Evolutionary conservation across 441 rosid genomes (phyloP).

Genomic region (Adansonia madagascariensis): DNA sequence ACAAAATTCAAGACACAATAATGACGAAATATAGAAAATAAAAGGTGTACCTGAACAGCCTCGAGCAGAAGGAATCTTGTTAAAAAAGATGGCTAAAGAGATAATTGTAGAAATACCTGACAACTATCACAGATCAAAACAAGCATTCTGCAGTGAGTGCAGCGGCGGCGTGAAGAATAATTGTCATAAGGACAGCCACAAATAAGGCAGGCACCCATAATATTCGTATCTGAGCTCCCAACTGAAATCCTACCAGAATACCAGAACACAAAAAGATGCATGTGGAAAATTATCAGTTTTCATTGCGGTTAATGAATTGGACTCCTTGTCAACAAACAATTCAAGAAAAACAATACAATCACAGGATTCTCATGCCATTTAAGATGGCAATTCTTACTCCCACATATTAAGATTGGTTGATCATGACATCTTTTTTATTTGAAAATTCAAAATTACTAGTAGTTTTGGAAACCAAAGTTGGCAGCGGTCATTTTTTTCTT

Average conservation of each 20-base stretch:
- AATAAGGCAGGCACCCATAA: conserved; percentile 72
- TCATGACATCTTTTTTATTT: not conserved
- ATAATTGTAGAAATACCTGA: conserved; percentile 45
- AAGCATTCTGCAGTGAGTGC: conserved; percentile 83
- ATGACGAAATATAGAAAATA: conserved; percentile 12
- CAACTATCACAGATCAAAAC: conserved; percentile 83
- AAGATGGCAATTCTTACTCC: not conserved
- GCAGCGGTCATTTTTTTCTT: not conserved
- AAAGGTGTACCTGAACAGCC: conserved; percentile 2
- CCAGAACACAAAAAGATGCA: conserved; percentile 20
- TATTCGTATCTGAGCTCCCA: conserved; percentile 64
- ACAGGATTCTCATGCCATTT: not conserved
- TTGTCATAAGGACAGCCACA: conserved; percentile 74
- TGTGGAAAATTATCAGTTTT: not conserved
- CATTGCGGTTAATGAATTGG: not conserved
- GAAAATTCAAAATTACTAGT: not conserved
- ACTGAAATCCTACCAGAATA: conserved; percentile 70
- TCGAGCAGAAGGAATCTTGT: not conserved
- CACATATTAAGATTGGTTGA: not conserved
- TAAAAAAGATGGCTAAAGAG: conserved; percentile 11
- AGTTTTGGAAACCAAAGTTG: not conserved
- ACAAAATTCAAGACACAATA: conserved; percentile 27
- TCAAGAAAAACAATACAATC: not conserved
- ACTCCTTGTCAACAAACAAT: conserved; percentile 2
- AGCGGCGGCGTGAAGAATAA: conserved; percentile 81